These are phyloP conservation scores for Thyridium curvatum DNA, from an alignment of 2,329 filamentous ascomycete species.

Conservation along the genomic window DNA sequence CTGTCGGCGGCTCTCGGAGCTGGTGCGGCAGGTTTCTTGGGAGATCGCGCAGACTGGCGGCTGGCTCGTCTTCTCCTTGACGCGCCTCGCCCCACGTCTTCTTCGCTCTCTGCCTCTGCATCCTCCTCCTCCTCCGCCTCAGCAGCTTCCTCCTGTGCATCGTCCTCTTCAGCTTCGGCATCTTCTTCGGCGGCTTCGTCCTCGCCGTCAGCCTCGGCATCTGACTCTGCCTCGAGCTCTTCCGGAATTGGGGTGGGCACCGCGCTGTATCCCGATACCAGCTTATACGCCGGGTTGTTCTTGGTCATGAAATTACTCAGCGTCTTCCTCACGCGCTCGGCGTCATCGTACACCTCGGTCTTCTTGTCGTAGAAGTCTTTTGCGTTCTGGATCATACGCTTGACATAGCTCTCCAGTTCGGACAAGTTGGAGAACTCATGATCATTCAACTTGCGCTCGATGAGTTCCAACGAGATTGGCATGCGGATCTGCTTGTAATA, in stretches of 20 bases:
- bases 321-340: constrained; percentile 79
- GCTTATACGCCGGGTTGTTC: constrained; percentile 75
- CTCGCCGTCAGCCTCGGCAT: constrained; percentile 16
- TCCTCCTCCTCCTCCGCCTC: constrained; percentile 19
- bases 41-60: constrained; percentile 28
- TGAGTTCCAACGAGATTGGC: constrained; percentile 70
- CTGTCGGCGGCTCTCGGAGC: constrained; percentile 17
- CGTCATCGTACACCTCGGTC: constrained; percentile 72
- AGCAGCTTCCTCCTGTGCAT: constrained; percentile 13
- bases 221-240: constrained; percentile 24
- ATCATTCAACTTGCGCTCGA: constrained; percentile 67
- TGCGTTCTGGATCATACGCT: constrained; percentile 81
- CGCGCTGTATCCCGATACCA: constrained; percentile 59
- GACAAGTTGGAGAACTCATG: constrained; percentile 65
- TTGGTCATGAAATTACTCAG: constrained; percentile 84
- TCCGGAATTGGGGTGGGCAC: constrained; percentile 67
- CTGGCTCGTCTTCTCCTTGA: constrained; percentile 21
- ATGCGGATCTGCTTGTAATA: constrained; percentile 75
- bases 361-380: constrained; percentile 76
- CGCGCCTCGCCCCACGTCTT: constrained; percentile 9
- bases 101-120: background rate
- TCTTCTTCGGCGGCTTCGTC: constrained; percentile 16
- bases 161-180: constrained; percentile 8
- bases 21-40: constrained; percentile 15
- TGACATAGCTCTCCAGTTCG: constrained; percentile 76